phyloP scores from a whole-genome alignment of 768 basidiomycete species.

The Dioszegia aurantiaca region DNA sequence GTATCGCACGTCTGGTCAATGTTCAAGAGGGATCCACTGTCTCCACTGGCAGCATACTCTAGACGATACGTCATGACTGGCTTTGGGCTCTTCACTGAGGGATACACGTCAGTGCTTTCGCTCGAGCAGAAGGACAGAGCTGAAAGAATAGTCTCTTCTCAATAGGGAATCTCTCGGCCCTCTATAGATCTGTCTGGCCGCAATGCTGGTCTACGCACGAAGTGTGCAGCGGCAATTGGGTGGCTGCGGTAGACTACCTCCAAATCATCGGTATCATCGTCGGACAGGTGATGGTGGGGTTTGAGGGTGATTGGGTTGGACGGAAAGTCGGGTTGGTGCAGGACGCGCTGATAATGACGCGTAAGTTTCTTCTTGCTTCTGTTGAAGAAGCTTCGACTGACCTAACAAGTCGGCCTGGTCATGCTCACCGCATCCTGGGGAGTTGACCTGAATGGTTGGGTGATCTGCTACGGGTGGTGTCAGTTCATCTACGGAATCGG shows the following conservation, averaged over 20 bases:
- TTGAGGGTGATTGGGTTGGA: slow-evolving; percentile 55
- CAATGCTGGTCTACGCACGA: slow-evolving; percentile 46
- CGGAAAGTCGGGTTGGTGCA: slow-evolving; percentile 53
- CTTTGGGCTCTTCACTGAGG: slow-evolving; percentile 50
- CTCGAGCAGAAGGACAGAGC: not conserved
- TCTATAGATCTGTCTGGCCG: slow-evolving; percentile 53
- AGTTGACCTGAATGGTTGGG: slow-evolving; percentile 52
- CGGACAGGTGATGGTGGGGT: slow-evolving; percentile 52
- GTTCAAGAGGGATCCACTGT: slow-evolving; percentile 52
- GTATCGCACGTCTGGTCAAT: slow-evolving; percentile 42
- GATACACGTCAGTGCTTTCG: slow-evolving; percentile 39
- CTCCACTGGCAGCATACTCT: slow-evolving; percentile 48
- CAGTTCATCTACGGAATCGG: slow-evolving; percentile 55
- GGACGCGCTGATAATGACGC: slow-evolving; percentile 54
- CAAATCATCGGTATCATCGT: slow-evolving; percentile 55
- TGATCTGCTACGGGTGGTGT: slow-evolving; percentile 52
- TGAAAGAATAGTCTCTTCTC: slow-evolving; percentile 50
- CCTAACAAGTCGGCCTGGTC: slow-evolving; percentile 47
- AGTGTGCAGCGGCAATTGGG: slow-evolving; percentile 50
- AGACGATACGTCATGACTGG: slow-evolving; percentile 53
- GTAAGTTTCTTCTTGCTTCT: slow-evolving; percentile 17
- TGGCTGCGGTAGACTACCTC: slow-evolving; percentile 52
- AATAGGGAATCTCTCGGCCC: slow-evolving; percentile 53
- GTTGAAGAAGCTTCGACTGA: not conserved
- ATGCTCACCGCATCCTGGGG: slow-evolving; percentile 56